Base-by-base conservation (phyloP, 805 yeast species). In the Candida dendrica region DNA sequence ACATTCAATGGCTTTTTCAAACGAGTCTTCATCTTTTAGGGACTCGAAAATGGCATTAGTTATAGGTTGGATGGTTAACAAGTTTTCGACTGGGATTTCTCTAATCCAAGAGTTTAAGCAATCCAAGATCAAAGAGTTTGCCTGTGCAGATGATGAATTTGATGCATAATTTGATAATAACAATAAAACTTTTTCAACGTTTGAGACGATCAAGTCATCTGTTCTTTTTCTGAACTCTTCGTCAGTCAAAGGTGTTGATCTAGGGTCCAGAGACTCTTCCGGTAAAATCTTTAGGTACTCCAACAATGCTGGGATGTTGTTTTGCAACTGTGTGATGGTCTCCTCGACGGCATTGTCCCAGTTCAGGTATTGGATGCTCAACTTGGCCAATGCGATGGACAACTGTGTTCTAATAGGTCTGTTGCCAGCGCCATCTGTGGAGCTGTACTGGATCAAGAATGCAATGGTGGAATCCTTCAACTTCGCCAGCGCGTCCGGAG, bases 61-160 rank as follows among this genome's bases (percentile, higher is more conserved):
- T 34, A 93, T 65, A 2, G 93, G 75, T 16, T 78, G 69, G 38
- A 78, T 70, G 9, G 75, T 63, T 35, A 91, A 63, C n/a, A 93
- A 66, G 38, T 77, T 72, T 40, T 77, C 81, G 22, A 91, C 71
- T 3, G 91, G 85, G 38, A 88, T 77, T 59, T 95, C 98, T 47
- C 73, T 74, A 45, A 93, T 81, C 99, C 99, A 93, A 17, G 95
- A 84, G 51, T 82, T 81, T 43, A 95, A 66, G 62, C 95, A 84
- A 47, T 79, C 82, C 43, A 91, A 70, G 6, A 88, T 70, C 40
- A 76, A 61, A 2, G 73, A 40, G 59, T 53, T 45, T 61, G 66
- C 42, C 56, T 47, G 31, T 46, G 59, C 46, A 31, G 58, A 51
- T 8, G 55, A 46, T 0, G 68, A 48, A 3, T 65, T 50, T 42